Percentiles rank a stretch among this genome's conserved stretches.
Conservation (phyloP, 306 rosid species). For the Castanopsis chinensis region DNA sequence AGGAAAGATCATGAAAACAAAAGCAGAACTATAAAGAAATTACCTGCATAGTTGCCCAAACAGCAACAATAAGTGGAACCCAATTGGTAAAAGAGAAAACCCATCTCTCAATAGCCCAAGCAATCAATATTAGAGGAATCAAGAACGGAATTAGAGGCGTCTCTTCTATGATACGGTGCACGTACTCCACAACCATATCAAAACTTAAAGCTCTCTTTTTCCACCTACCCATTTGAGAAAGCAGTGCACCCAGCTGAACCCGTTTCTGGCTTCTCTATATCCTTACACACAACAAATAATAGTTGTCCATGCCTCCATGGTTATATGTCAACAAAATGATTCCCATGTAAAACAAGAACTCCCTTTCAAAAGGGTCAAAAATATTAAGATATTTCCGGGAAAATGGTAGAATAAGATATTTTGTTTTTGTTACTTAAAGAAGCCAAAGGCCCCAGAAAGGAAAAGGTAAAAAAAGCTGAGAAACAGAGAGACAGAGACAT, state of each 20-base stretch:
- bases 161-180: constrained; percentile 43
- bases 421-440: constrained; percentile 14
- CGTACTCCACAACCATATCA: constrained; percentile 55
- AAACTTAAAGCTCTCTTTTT: constrained; percentile 27
- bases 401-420: neutral
- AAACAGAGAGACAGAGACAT: neutral
- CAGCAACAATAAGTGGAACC: constrained; percentile 75
- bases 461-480: constrained; percentile 1
- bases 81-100: constrained; percentile 76
- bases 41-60: constrained; percentile 90
- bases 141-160: constrained; percentile 57
- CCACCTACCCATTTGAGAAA: constrained; percentile 51
- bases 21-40: neutral
- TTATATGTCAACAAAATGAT: neutral
- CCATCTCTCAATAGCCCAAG: constrained; percentile 88
- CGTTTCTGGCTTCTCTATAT: neutral
- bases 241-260: constrained; percentile 8
- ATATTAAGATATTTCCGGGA: neutral
- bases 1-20: neutral
- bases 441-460: neutral
- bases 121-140: constrained; percentile 63
- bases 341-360: neutral
- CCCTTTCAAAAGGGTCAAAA: neutral
- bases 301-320: neutral
- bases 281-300: neutral